These are phyloP conservation scores for Terana coerulea DNA, from an alignment of 768 basidiomycete genomes.

Conservation along the genomic window DNA sequence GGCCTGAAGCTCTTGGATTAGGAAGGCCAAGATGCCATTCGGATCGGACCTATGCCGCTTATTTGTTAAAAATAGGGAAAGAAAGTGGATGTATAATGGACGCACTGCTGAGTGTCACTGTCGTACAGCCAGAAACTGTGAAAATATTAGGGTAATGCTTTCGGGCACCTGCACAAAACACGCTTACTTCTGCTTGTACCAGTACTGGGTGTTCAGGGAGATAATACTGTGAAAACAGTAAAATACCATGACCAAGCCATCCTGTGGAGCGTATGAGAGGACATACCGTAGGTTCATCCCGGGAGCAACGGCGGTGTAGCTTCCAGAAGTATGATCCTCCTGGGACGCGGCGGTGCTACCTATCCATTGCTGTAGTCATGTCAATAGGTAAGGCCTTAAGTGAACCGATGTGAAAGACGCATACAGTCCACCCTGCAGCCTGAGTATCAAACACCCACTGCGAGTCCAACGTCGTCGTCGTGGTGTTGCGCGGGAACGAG, in stretches of 20 bases:
- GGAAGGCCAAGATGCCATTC: slow-evolving; percentile 55
- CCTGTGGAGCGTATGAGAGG: not conserved
- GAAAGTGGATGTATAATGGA: not conserved
- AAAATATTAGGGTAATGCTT: not conserved
- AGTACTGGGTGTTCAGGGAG: slow-evolving; percentile 57
- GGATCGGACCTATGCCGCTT: slow-evolving; percentile 42
- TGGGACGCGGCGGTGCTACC: slow-evolving; percentile 38
- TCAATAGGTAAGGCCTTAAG: not conserved
- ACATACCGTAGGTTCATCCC: slow-evolving; percentile 45
- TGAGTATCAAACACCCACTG: slow-evolving; percentile 60
- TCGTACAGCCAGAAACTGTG: slow-evolving; percentile 62
- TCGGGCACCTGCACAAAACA: not conserved
- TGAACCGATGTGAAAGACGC: slow-evolving; percentile 11
- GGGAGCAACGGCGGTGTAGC: slow-evolving; percentile 46
- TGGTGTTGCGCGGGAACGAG: slow-evolving; percentile 48
- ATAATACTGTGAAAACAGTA: slow-evolving; percentile 39
- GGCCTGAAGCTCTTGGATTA: slow-evolving; percentile 48
- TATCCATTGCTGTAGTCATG: slow-evolving; percentile 41
- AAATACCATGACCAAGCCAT: not conserved
- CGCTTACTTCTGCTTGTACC: slow-evolving; percentile 55
- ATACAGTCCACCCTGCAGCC: slow-evolving; percentile 45
- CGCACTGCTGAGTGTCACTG: slow-evolving; percentile 42
- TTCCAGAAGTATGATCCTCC: slow-evolving; percentile 47
- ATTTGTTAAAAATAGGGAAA: not conserved
- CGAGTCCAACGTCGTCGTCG: slow-evolving; percentile 30